These are phyloP conservation scores for Beauveria medogensis DNA, from an alignment of 2,329 filamentous ascomycete species.

Conservation along the genomic window DNA sequence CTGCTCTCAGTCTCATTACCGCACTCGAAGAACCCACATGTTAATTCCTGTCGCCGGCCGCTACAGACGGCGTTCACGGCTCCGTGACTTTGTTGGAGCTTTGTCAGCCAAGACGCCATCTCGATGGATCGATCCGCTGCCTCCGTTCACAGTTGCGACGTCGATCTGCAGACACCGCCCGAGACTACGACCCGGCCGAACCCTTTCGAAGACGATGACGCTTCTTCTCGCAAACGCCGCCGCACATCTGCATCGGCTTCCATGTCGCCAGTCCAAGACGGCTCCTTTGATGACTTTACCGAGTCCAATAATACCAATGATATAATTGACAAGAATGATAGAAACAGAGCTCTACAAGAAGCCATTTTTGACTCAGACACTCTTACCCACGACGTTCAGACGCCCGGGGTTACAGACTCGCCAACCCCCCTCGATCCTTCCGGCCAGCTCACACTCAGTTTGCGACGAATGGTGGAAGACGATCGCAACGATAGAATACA, in stretches of 20 bases:
- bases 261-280: constrained; percentile 32
- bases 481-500: not conserved
- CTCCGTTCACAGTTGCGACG: constrained; percentile 45
- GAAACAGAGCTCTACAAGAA: not conserved
- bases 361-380: not conserved
- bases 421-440: not conserved
- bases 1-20: not conserved
- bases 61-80: constrained; percentile 46
- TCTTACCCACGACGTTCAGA: not conserved
- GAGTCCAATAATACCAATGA: not conserved
- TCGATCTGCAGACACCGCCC: constrained; percentile 46
- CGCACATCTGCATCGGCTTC: constrained; percentile 50
- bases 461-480: constrained; percentile 2
- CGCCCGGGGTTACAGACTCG: not conserved
- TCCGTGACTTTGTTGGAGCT: constrained; percentile 42
- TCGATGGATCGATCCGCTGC: constrained; percentile 45
- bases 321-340: not conserved
- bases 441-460: constrained; percentile 3
- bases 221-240: constrained; percentile 51
- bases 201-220: constrained; percentile 53
- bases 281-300: constrained; percentile 23
- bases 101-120: not conserved
- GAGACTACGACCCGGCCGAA: constrained; percentile 58
- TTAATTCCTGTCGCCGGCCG: constrained; percentile 35
- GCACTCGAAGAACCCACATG: constrained; percentile 38